Base-by-base conservation (phyloP, 225 moss, liverwort and hornwort genomes). In the Bryoerythrophyllum caledonicum region DNA sequence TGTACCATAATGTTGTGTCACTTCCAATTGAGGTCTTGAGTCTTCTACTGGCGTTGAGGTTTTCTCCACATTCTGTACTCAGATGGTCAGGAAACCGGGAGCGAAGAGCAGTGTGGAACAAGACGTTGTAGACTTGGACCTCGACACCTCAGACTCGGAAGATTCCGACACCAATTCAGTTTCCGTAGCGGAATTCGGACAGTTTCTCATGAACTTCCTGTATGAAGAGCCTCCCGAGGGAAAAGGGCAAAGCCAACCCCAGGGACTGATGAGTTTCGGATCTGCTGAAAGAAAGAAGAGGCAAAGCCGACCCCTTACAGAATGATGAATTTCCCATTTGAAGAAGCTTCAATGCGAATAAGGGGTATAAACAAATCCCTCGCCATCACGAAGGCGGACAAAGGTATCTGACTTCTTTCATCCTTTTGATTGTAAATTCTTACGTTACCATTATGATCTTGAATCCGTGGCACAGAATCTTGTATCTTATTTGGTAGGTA, bases 21-120 rank as follows among this genome's bases (percentile, higher is more conserved):
- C 32, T 32, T 32, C 4, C 32, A 32, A 32, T 32, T 32, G 32
- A 32, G 32, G 32, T 32, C 5, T 32, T 32, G 32, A 69, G 41
- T 68, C 51, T 12, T 44, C 44, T 68, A 43, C 77, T 84, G 65
- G 80, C 40, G 27, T 68, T 63, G 52, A 54, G 80, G 80, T 60
- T 21, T 70, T 44, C 43, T 74, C 20, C 78, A 71, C 56, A 25
- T 57, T 65, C 58, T 78, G 52, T 65, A 24, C 48, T 66, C 62
- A 84, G 80, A 81, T 84, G 84, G 74, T 74, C 46, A 37, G 15
- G 61, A 66, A 60, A 71, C 77, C 71, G 55, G 70, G 49, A 61
- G 53, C 81, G 40, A 66, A 60, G 67, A 69, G 20, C 30, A 65
- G 23, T 48, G 12, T 65, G 55, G 74, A 66, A 74, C 77, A 28